Evolutionary conservation across 306 rosid species (phyloP).

Genomic region (Abrus pulchellus): DNA sequence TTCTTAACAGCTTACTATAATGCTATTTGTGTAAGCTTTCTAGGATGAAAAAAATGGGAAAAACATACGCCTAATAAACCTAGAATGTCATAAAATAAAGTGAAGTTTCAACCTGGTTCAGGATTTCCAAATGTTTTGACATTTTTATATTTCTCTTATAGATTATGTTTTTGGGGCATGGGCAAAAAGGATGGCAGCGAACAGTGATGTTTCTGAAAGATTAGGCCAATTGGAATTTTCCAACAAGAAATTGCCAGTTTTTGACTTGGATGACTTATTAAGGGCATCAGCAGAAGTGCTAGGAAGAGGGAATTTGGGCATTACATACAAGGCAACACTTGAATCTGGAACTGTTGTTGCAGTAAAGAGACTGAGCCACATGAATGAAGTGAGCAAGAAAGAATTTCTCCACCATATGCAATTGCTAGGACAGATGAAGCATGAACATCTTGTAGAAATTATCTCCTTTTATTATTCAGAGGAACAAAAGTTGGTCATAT

Average conservation of each 20-base stretch:
- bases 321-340: constrained; percentile 72
- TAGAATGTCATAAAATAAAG: background rate
- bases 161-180: constrained; percentile 54
- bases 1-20: constrained; percentile 16
- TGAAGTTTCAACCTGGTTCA: background rate
- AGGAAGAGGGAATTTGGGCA: constrained; percentile 72
- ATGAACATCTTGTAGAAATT: constrained; percentile 68
- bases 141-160: constrained; percentile 24
- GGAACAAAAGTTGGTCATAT: constrained; percentile 71
- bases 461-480: constrained; percentile 67
- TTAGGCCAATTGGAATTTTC: constrained; percentile 60
- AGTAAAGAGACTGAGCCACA: constrained; percentile 71
- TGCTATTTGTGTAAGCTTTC: constrained; percentile 1
- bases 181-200: constrained; percentile 57
- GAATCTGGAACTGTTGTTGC: constrained; percentile 68
- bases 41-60: background rate
- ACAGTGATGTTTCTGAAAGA: constrained; percentile 53
- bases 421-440: constrained; percentile 65
- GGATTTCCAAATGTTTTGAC: constrained; percentile 14
- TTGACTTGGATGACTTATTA: constrained; percentile 86
- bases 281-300: constrained; percentile 77
- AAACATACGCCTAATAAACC: background rate
- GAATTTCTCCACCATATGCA: constrained; percentile 81
- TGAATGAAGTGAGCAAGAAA: constrained; percentile 64
- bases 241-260: constrained; percentile 60